phyloP scores from a whole-genome alignment of 805 yeast genomes.

The Yarrowia osloensis region DNA sequence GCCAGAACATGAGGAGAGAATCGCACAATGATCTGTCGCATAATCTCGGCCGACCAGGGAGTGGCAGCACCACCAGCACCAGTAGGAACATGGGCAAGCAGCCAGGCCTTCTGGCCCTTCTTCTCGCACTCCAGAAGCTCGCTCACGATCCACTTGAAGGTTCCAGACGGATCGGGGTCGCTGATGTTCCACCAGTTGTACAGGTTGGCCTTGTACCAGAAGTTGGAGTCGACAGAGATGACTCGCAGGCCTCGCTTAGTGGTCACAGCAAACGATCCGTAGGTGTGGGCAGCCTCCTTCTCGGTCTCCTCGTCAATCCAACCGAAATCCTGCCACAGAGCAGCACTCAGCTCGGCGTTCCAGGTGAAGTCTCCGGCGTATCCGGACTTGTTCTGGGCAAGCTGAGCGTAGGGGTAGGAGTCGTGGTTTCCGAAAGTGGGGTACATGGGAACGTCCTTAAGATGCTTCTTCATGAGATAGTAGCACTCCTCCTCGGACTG shows the following conservation, averaged over 20 bases:
- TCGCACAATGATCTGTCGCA: conserved; percentile 60
- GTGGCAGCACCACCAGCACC: conserved; percentile 50
- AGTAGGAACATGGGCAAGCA: conserved; percentile 67
- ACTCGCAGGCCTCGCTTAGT: conserved; percentile 61
- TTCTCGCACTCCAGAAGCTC: conserved; percentile 62
- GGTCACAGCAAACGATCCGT: conserved; percentile 61
- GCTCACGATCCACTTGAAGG: conserved; percentile 58
- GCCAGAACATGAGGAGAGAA: conserved; percentile 71
- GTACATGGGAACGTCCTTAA: conserved; percentile 57
- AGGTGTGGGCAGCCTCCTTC: conserved; percentile 44
- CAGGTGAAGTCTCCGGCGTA: conserved; percentile 49
- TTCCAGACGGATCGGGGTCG: conserved; percentile 63
- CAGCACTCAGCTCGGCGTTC: conserved; percentile 53
- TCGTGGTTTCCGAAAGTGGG: conserved; percentile 73
- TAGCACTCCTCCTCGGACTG: conserved; percentile 54
- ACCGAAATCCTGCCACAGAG: conserved; percentile 50
- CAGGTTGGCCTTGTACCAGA: conserved; percentile 64
- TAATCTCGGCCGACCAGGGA: conserved; percentile 60
- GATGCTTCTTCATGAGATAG: conserved; percentile 54
- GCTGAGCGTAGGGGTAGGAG: conserved; percentile 69
- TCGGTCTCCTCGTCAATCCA: conserved; percentile 46
- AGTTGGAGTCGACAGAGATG: conserved; percentile 65
- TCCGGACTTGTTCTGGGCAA: conserved; percentile 56
- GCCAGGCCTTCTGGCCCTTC: conserved; percentile 65
- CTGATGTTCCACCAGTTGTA: conserved; percentile 53